Evolutionary conservation across 2,329 filamentous ascomycete genomes (phyloP).

Genomic region (Zalaria obscura): DNA sequence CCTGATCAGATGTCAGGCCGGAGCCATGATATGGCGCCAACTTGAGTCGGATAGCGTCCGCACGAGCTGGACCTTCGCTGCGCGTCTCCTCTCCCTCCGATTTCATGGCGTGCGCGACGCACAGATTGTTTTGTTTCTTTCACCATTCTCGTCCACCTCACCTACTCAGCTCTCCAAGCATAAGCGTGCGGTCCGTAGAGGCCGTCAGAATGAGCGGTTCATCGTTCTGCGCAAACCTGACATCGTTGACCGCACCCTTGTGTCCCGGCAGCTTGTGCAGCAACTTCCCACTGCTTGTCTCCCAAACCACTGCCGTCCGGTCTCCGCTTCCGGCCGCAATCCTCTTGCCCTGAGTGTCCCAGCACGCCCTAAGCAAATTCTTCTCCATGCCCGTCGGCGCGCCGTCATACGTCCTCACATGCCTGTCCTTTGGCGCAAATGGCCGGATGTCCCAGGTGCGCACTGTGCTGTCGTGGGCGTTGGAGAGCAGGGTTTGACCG

Average conservation of each 20-base stretch:
- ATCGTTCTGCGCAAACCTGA: conserved; percentile 71
- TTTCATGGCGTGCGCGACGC: too few relatives aligned
- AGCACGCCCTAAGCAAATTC: conserved; percentile 80
- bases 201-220: conserved; percentile 51
- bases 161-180: conserved; percentile 11
- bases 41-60: too few relatives aligned
- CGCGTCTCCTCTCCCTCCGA: too few relatives aligned
- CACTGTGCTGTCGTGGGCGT: conserved; percentile 86
- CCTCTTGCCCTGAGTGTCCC: conserved; percentile 74
- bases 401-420: conserved; percentile 83
- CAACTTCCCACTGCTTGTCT: conserved; percentile 73
- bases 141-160: neutral
- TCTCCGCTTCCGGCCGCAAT: conserved; percentile 85
- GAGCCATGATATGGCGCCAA: too few relatives aligned
- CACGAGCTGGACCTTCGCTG: too few relatives aligned
- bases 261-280: conserved; percentile 92
- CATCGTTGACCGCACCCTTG: conserved; percentile 88
- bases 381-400: conserved; percentile 77
- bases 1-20: too few relatives aligned
- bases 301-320: conserved; percentile 84
- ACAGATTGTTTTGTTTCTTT: too few relatives aligned
- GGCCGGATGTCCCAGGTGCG: conserved; percentile 93
- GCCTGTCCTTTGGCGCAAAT: conserved; percentile 77
- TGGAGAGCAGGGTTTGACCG: conserved; percentile 76
- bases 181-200: conserved; percentile 20